Evolutionary conservation across 805 yeast genomes (phyloP).

Genomic region (Candida hungchunana): DNA sequence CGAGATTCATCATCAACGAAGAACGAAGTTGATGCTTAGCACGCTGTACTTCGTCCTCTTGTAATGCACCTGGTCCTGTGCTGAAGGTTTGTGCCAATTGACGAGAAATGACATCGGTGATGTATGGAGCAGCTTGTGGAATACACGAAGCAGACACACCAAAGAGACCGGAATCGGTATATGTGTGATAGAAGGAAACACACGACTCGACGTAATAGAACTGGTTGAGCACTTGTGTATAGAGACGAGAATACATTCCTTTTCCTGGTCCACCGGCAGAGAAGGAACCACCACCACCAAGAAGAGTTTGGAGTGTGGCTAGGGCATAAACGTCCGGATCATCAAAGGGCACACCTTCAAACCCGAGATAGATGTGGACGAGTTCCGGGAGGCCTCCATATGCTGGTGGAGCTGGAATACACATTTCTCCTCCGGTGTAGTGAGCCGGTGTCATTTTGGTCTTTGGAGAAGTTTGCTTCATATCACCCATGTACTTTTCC

Average conservation of each 20-base stretch:
- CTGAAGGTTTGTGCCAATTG: conserved; percentile 52
- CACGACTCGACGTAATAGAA: conserved; percentile 90
- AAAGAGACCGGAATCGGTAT: conserved; percentile 85
- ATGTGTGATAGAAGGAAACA: conserved; percentile 82
- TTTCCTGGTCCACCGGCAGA: conserved; percentile 99
- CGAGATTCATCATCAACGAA: conserved; percentile 87
- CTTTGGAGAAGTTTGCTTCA: conserved; percentile 36
- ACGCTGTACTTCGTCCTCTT: conserved; percentile 70
- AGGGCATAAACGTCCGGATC: conserved; percentile 87
- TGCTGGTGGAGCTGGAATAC: conserved; percentile 41
- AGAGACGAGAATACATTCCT: conserved; percentile 95
- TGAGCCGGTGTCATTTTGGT: conserved; percentile 35
- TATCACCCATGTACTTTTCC: conserved; percentile 57
- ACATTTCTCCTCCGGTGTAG: conserved; percentile 58
- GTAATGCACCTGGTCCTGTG: conserved; percentile 56
- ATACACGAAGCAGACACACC: conserved; percentile 83
- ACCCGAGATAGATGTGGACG: conserved; percentile 80
- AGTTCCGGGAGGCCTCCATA: conserved; percentile 62
- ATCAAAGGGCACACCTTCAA: conserved; percentile 79
- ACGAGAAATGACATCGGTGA: conserved; percentile 72
- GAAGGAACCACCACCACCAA: conserved; percentile 97
- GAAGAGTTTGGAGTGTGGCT: conserved; percentile 81
- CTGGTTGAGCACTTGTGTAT: conserved; percentile 86
- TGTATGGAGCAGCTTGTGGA: conserved; percentile 80
- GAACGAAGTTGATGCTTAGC: conserved; percentile 91